phyloP scores from a whole-genome alignment of 2,329 filamentous ascomycete species.

The Fonsecaea monophora region DNA sequence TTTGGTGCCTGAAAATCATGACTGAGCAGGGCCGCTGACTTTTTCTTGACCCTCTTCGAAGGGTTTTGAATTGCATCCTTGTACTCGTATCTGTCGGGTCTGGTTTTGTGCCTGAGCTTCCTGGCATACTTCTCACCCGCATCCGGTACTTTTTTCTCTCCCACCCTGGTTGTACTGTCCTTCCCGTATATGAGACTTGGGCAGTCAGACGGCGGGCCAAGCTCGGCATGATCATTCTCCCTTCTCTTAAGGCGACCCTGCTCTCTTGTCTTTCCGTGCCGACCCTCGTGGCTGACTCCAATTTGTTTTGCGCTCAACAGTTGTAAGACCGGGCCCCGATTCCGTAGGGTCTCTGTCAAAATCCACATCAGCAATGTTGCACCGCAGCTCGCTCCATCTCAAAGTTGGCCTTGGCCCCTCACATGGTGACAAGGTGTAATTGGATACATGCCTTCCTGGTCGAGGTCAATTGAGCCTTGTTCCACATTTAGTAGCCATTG shows the following conservation, averaged over 20 bases:
- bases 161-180: background rate
- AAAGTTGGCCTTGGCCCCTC: background rate
- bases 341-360: background rate
- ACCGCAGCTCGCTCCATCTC: background rate
- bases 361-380: background rate
- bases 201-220: background rate
- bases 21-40: constrained; percentile 22
- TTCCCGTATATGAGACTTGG: background rate
- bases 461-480: background rate
- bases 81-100: constrained; percentile 36
- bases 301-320: background rate
- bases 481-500: constrained; percentile 12
- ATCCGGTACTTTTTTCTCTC: constrained; percentile 18
- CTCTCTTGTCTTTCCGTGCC: background rate
- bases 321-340: background rate
- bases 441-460: background rate
- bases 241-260: background rate
- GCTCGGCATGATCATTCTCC: background rate
- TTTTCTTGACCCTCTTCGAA: constrained; percentile 16
- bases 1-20: constrained; percentile 39
- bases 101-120: constrained; percentile 36
- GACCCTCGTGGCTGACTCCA: background rate
- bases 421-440: background rate
- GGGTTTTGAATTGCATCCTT: constrained; percentile 19
- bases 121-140: constrained; percentile 35